These are phyloP conservation scores for Thelephora aurantiotincta DNA, from an alignment of 768 basidiomycete species.

Conservation along the genomic window DNA sequence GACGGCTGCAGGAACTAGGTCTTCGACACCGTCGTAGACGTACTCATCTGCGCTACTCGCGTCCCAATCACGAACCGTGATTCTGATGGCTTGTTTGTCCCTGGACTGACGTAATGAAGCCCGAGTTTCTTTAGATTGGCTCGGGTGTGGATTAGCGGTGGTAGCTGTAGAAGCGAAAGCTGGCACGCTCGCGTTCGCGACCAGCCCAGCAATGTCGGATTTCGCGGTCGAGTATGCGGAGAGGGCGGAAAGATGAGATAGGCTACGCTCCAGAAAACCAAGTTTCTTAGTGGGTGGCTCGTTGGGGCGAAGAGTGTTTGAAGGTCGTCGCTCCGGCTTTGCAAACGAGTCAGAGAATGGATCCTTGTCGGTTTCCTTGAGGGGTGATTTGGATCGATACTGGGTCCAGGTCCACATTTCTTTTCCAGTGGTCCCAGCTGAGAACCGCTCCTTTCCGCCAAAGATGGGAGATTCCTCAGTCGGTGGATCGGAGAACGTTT, in stretches of 20 bases:
- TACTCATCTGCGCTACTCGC: neutral
- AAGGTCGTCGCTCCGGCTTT: neutral
- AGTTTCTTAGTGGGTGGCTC: neutral
- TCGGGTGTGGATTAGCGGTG: neutral
- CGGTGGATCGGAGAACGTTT: conserved; percentile 26
- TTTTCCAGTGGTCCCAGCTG: conserved; percentile 22
- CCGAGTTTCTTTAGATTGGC: neutral
- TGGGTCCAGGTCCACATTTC: conserved; percentile 33
- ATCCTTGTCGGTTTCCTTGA: neutral
- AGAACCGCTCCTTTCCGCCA: conserved; percentile 57
- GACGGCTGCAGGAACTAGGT: conserved; percentile 23
- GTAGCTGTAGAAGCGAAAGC: too few species aligned
- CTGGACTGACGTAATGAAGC: neutral
- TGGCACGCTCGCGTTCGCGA: neutral
- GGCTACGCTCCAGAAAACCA: neutral
- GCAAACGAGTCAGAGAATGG: neutral
- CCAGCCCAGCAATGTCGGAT: neutral
- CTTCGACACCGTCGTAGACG: conserved; percentile 45
- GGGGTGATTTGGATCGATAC: conserved; percentile 14
- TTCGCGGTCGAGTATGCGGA: neutral
- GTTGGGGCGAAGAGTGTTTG: neutral
- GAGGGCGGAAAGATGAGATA: neutral
- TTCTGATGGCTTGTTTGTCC: neutral
- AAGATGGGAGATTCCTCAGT: conserved; percentile 58
- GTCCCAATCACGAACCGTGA: neutral